phyloP scores from a whole-genome alignment of 2,329 filamentous ascomycete genomes.

The Aspergillus sojae region DNA sequence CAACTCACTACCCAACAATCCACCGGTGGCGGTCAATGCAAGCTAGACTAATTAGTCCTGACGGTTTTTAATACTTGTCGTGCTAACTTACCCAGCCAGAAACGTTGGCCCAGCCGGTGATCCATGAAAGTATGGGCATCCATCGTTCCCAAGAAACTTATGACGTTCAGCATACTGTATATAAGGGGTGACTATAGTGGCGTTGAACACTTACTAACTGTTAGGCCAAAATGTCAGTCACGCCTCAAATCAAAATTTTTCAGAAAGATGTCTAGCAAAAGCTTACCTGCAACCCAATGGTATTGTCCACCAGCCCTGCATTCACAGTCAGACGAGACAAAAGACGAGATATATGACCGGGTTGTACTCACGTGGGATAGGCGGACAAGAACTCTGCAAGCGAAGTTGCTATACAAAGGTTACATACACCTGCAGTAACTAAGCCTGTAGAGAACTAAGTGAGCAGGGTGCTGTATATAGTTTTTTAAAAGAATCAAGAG shows the following conservation, averaged over 20 bases:
- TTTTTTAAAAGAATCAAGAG: neutral
- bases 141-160: conserved; percentile 60
- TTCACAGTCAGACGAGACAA: conserved; percentile 15
- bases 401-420: conserved; percentile 68
- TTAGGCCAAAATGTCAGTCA: conserved; percentile 2
- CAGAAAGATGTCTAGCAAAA: neutral
- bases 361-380: conserved; percentile 53
- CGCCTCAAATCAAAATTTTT: neutral
- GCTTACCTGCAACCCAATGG: conserved; percentile 66
- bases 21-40: conserved; percentile 68
- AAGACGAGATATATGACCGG: neutral
- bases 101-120: conserved; percentile 70
- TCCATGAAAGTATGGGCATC: conserved; percentile 67
- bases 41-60: conserved; percentile 33
- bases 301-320: conserved; percentile 63
- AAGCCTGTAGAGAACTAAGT: conserved; percentile 38
- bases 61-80: too few relatives aligned
- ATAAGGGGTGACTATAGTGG: conserved; percentile 1
- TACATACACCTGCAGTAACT: conserved; percentile 66
- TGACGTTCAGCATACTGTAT: neutral
- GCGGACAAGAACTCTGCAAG: conserved; percentile 72
- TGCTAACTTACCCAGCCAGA: conserved; percentile 63
- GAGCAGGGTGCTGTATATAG: neutral
- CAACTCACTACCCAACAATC: conserved; percentile 68
- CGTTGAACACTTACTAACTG: conserved; percentile 41